A percentile compares a stretch with the other conserved stretches of the same genome.
Conservation (phyloP, 2,329 filamentous ascomycete species). For the Neofusicoccum parvum region DNA sequence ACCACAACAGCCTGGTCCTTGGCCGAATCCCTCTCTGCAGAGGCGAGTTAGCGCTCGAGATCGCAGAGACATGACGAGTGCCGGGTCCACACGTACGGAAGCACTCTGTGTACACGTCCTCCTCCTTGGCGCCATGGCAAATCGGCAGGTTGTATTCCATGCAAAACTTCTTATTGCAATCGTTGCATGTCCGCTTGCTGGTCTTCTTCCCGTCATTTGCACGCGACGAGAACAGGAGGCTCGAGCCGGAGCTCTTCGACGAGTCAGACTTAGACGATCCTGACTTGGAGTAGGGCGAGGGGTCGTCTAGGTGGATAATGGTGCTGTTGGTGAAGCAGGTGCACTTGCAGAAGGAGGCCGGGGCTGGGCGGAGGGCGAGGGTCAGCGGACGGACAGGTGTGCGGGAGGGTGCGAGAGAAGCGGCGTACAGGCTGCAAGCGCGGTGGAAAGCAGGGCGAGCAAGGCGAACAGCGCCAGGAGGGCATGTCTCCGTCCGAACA, state of each 20-base stretch:
- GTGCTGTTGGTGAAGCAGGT: conserved; percentile 69
- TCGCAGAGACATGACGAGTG: neutral
- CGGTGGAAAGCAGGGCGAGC: conserved; percentile 39
- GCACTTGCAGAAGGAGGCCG: conserved; percentile 72
- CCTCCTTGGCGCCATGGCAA: conserved; percentile 63
- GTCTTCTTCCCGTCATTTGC: conserved; percentile 2
- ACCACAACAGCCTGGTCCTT: conserved; percentile 69
- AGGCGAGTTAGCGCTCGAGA: neutral
- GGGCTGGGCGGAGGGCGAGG: conserved; percentile 37
- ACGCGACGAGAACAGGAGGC: neutral
- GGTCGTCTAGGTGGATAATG: conserved; percentile 64
- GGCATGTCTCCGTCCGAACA: conserved; percentile 9
- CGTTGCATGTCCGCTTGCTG: conserved; percentile 57
- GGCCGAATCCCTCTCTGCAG: conserved; percentile 63
- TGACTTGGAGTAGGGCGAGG: conserved; percentile 27
- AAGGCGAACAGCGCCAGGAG: conserved; percentile 23
- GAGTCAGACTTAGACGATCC: conserved; percentile 8
- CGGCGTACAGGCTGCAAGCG: conserved; percentile 48
- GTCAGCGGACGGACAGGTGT: neutral
- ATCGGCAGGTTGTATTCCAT: conserved; percentile 60
- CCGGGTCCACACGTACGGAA: conserved; percentile 54
- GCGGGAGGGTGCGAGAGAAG: neutral
- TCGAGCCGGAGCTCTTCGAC: neutral
- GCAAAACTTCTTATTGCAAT: conserved; percentile 70
- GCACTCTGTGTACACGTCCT: conserved; percentile 67